Evolutionary conservation across 1,284 basidiomycete genomes (phyloP).

Genomic region (Ceratobasidium sp.): DNA sequence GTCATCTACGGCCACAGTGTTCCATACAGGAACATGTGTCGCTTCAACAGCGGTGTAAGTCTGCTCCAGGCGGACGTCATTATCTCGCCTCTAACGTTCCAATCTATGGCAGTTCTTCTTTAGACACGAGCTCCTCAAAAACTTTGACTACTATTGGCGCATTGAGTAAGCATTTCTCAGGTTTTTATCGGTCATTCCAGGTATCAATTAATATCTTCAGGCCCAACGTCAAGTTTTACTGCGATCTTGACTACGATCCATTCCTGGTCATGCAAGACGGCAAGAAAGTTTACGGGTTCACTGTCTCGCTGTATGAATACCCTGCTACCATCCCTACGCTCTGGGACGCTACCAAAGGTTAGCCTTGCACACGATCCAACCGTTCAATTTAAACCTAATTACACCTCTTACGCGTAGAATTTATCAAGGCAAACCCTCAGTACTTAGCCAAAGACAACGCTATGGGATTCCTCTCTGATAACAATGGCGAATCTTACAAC

Average conservation of each 20-base stretch:
- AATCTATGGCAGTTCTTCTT: constrained; percentile 74
- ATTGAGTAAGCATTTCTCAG: constrained; percentile 66
- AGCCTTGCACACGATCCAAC: not conserved
- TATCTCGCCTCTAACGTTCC: constrained; percentile 9
- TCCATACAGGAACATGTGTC: constrained; percentile 89
- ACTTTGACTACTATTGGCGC: constrained; percentile 95
- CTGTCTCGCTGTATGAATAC: constrained; percentile 83
- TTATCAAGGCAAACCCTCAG: constrained; percentile 74
- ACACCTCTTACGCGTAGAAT: constrained; percentile 63
- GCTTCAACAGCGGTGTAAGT: constrained; percentile 91
- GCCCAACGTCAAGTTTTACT: constrained; percentile 81
- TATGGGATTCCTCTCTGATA: constrained; percentile 80
- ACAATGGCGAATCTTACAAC: constrained; percentile 79
- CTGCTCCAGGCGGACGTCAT: constrained; percentile 22
- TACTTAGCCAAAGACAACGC: constrained; percentile 78
- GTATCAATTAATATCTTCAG: constrained; percentile 57
- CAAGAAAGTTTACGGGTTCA: constrained; percentile 83
- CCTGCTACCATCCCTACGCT: constrained; percentile 81
- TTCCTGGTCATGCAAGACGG: constrained; percentile 89
- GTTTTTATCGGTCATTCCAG: constrained; percentile 47
- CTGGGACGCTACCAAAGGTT: constrained; percentile 78
- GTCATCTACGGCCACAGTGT: constrained; percentile 78
- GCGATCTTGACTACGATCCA: constrained; percentile 83
- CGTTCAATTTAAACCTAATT: no score
- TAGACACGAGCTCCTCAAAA: constrained; percentile 79